phyloP scores from a whole-genome alignment of 2,329 filamentous ascomycete species.

The Thelonectria rubi region DNA sequence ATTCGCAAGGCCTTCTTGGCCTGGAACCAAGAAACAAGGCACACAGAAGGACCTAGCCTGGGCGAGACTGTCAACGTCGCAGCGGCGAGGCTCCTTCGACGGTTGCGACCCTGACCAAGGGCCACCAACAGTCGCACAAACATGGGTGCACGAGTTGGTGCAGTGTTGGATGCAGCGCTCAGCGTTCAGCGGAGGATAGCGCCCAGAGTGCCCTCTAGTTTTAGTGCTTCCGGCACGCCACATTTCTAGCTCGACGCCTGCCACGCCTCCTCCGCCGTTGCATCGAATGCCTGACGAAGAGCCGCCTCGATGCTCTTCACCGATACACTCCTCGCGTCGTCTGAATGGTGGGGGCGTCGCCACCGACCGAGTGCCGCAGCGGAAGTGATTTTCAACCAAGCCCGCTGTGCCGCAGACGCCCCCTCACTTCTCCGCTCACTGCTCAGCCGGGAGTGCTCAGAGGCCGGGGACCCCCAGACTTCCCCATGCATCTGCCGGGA shows the following conservation, averaged over 20 bases:
- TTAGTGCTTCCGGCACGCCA: too few species aligned
- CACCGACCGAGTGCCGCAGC: too few species aligned
- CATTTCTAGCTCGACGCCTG: too few species aligned
- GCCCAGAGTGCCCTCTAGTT: too few species aligned
- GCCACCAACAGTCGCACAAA: conserved; percentile 9
- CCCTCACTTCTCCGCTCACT: neutral
- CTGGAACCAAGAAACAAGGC: too few species aligned
- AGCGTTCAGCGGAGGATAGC: too few species aligned
- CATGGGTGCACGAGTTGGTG: neutral
- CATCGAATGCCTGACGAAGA: too few species aligned
- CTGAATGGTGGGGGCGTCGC: neutral
- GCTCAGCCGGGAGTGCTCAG: neutral
- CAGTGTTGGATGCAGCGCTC: too few species aligned
- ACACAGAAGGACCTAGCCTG: neutral
- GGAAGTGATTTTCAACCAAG: neutral
- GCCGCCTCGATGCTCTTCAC: neutral
- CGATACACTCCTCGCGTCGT: too few species aligned
- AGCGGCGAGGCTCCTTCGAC: neutral
- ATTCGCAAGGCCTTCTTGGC: too few species aligned
- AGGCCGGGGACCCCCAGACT: conserved; percentile 8
- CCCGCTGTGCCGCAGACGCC: neutral
- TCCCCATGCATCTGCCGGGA: conserved; percentile 15
- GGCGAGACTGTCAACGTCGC: conserved; percentile 16
- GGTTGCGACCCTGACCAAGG: neutral
- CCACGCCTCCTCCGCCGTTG: too few species aligned